Evolutionary conservation across 1,284 basidiomycete species (phyloP).

Genomic region (Anthracocystis walkeri): DNA sequence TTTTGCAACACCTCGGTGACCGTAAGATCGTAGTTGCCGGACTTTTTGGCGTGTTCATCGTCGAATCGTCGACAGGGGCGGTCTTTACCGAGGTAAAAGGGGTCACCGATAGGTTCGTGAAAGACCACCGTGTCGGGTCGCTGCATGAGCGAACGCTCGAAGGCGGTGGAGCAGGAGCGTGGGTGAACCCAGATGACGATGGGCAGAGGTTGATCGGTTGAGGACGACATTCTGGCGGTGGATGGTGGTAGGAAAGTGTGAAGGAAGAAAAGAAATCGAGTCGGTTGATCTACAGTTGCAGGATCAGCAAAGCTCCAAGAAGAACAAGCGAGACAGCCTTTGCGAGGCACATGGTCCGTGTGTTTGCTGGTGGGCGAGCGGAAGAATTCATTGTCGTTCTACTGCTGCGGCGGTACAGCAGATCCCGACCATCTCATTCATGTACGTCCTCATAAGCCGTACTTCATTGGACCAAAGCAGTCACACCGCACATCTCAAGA

Average conservation of each 20-base stretch:
- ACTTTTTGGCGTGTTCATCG: slow-evolving; percentile 51
- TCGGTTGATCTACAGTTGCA: too few relatives aligned
- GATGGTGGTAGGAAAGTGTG: neutral
- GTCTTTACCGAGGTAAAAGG: slow-evolving; percentile 58
- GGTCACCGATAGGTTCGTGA: slow-evolving; percentile 64
- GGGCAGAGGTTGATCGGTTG: slow-evolving; percentile 31
- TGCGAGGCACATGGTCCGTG: too few relatives aligned
- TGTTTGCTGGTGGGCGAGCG: too few relatives aligned
- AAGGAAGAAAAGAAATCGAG: neutral
- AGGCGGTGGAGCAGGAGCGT: slow-evolving; percentile 61
- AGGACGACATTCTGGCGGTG: slow-evolving; percentile 9
- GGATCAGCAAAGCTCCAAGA: too few relatives aligned
- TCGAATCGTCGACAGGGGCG: slow-evolving; percentile 54
- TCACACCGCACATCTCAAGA: too few relatives aligned
- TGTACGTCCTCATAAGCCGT: too few relatives aligned
- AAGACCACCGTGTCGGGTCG: slow-evolving; percentile 58
- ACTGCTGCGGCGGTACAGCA: too few relatives aligned
- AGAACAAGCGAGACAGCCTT: too few relatives aligned
- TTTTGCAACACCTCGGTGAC: slow-evolving; percentile 50
- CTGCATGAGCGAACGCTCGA: slow-evolving; percentile 65
- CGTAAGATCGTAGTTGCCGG: slow-evolving; percentile 50
- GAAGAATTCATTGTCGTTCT: too few relatives aligned
- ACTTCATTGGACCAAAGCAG: too few relatives aligned
- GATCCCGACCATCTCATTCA: too few relatives aligned
- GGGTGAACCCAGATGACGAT: slow-evolving; percentile 64